Evolutionary conservation across 2,329 filamentous ascomycete genomes (phyloP).

Genomic region (Leptographium lundbergii): DNA sequence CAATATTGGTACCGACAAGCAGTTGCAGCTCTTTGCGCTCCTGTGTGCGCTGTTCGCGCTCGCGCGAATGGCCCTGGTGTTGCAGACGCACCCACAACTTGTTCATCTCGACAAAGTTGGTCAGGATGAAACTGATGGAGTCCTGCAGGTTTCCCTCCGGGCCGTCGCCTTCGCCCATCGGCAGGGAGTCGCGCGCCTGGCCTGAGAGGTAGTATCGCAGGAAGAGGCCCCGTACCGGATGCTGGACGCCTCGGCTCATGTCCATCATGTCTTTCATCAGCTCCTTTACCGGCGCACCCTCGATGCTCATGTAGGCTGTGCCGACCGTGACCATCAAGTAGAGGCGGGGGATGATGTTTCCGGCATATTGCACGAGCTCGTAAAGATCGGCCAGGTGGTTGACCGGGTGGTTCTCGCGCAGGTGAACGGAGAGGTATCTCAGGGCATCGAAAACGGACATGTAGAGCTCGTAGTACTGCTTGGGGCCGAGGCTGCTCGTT

Average conservation of each 20-base stretch:
- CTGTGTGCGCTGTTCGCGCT: constrained; percentile 84
- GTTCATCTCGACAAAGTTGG: constrained; percentile 99
- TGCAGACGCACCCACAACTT: constrained; percentile 97
- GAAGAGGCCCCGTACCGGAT: constrained; percentile 90
- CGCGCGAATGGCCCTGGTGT: constrained; percentile 91
- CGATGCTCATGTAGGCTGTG: constrained; percentile 97
- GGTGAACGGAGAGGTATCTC: constrained; percentile 88
- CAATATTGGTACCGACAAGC: constrained; percentile 90
- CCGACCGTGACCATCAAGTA: constrained; percentile 99
- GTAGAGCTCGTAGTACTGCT: constrained; percentile 99
- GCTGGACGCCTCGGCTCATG: constrained; percentile 96
- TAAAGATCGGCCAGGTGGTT: constrained; percentile 98
- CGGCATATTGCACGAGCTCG: constrained; percentile 89
- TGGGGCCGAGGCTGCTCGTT: constrained; percentile 92
- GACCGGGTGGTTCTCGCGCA: constrained; percentile 92
- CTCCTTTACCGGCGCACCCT: constrained; percentile 96
- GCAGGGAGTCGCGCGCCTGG: constrained; percentile 82
- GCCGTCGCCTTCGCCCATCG: constrained; percentile 70
- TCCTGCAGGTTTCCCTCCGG: constrained; percentile 93
- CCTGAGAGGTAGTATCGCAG: constrained; percentile 92
- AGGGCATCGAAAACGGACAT: constrained; percentile 98
- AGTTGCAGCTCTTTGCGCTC: constrained; percentile 93
- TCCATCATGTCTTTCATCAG: constrained; percentile 99
- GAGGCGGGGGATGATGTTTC: constrained; percentile 89
- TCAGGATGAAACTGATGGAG: constrained; percentile 94